A percentile compares a stretch with the other conserved stretches of the same genome.
phyloP scores from a whole-genome alignment of 2,329 filamentous ascomycete species.

The Ophiostoma ulmi region DNA sequence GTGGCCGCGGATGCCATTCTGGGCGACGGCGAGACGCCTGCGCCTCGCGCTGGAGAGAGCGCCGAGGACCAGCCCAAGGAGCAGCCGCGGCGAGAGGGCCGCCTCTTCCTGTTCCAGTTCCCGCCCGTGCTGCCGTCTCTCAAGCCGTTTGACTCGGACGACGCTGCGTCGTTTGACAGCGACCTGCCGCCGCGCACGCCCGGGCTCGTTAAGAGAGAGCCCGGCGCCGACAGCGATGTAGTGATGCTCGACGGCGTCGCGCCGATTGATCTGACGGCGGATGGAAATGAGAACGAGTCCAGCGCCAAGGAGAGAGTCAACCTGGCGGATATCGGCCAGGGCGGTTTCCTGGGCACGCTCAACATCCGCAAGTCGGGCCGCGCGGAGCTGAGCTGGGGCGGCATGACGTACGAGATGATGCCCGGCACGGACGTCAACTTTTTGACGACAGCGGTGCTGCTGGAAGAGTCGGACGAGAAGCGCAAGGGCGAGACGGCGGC shows the following conservation, averaged over 20 bases:
- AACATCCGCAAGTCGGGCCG: constrained; percentile 58
- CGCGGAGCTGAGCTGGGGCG: constrained; percentile 59
- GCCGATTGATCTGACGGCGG: constrained; percentile 41
- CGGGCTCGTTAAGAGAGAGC: constrained; percentile 40
- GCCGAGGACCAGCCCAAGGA: constrained; percentile 11
- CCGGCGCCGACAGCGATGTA: constrained; percentile 34
- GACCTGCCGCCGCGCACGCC: not conserved
- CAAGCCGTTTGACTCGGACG: constrained; percentile 25
- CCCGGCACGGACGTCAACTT: constrained; percentile 49
- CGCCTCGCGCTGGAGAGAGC: not conserved
- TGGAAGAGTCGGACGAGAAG: constrained; percentile 54
- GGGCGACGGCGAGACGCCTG: not conserved
- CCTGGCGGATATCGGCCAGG: constrained; percentile 31
- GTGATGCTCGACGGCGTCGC: constrained; percentile 37
- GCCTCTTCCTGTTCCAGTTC: constrained; percentile 61
- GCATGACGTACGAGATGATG: constrained; percentile 50
- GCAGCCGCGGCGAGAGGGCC: constrained; percentile 41
- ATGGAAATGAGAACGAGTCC: not conserved
- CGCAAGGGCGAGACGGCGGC: constrained; percentile 39
- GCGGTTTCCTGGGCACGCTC: constrained; percentile 57
- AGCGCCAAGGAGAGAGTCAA: not conserved
- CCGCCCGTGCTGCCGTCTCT: constrained; percentile 57
- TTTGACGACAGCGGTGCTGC: constrained; percentile 54
- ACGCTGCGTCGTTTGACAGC: not conserved
- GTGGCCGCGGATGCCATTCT: not conserved